Evolutionary conservation across 305 asterid genomes (phyloP).

Genomic region (Rubia balearica): DNA sequence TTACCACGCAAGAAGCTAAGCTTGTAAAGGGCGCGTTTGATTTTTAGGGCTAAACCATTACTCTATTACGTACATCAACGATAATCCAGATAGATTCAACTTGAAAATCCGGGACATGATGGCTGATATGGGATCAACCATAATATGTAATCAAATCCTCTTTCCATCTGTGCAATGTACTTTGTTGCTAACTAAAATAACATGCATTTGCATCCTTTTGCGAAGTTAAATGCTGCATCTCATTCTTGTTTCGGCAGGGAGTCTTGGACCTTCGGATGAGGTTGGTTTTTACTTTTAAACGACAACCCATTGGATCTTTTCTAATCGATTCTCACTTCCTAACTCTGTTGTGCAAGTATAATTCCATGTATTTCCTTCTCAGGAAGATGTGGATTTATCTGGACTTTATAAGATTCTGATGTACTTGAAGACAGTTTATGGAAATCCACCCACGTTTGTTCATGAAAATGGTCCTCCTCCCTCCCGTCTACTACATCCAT

Average conservation of each 20-base stretch:
- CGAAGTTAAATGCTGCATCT: background rate
- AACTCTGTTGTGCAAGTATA: background rate
- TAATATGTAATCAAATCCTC: constrained; percentile 18
- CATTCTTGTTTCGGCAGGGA: constrained; percentile 13
- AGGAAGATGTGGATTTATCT: constrained; percentile 34
- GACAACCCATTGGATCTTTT: background rate
- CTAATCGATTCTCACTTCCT: background rate
- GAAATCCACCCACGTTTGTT: constrained; percentile 42
- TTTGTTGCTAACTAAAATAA: too few relatives aligned
- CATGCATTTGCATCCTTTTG: background rate
- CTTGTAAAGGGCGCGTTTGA: constrained; percentile 23
- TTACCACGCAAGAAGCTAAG: constrained; percentile 7
- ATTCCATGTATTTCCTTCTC: constrained; percentile 10
- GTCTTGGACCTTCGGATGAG: constrained; percentile 19
- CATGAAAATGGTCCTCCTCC: constrained; percentile 51
- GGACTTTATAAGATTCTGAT: constrained; percentile 34
- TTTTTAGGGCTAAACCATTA: constrained; percentile 19
- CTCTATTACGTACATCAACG: constrained; percentile 21
- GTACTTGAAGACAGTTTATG: constrained; percentile 37
- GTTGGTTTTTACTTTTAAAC: constrained; percentile 17
- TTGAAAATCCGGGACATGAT: constrained; percentile 22
- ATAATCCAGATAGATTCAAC: constrained; percentile 15
- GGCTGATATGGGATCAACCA: constrained; percentile 24
- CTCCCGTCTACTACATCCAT: background rate
- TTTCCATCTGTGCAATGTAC: background rate